Percentiles rank a stretch among this genome's conserved stretches.
Evolutionary conservation across 2,329 filamentous ascomycete genomes (phyloP).

Genomic region (Laburnicola sp.): DNA sequence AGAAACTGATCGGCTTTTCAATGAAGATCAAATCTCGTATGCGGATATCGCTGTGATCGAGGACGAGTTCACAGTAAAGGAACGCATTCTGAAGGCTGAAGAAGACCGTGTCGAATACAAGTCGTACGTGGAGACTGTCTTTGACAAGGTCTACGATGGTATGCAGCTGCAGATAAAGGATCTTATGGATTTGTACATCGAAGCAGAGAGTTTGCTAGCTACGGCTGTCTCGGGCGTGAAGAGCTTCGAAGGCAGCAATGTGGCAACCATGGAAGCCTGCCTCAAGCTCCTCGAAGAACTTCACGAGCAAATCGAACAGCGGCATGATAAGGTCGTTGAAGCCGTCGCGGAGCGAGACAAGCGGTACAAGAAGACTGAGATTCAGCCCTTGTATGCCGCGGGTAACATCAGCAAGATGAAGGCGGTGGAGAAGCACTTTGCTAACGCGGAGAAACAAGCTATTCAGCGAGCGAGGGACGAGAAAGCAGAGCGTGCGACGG

Average conservation of each 20-base stretch:
- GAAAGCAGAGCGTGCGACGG: slow-evolving; percentile 54
- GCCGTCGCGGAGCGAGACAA: slow-evolving; percentile 58
- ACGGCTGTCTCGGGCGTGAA: slow-evolving; percentile 29
- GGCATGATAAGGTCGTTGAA: slow-evolving; percentile 54
- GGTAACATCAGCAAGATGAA: slow-evolving; percentile 57
- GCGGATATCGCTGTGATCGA: slow-evolving; percentile 60
- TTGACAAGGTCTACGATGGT: slow-evolving; percentile 53
- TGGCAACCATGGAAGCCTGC: slow-evolving; percentile 24
- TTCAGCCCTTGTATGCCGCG: slow-evolving; percentile 55
- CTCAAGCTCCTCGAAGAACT: slow-evolving; percentile 47
- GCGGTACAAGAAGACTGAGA: slow-evolving; percentile 58
- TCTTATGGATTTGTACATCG: slow-evolving; percentile 53
- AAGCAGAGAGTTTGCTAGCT: slow-evolving; percentile 31
- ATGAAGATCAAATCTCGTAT: slow-evolving; percentile 61
- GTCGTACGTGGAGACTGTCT: slow-evolving; percentile 55
- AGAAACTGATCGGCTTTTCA: slow-evolving; percentile 59
- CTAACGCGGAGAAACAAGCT: slow-evolving; percentile 56
- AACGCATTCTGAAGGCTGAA: slow-evolving; percentile 55
- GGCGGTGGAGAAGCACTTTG: slow-evolving; percentile 49
- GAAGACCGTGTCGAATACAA: slow-evolving; percentile 58
- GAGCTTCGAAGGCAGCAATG: slow-evolving; percentile 20
- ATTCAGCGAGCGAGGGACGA: slow-evolving; percentile 54
- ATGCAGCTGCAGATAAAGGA: slow-evolving; percentile 55
- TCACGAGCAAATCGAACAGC: slow-evolving; percentile 53
- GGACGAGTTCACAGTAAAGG: slow-evolving; percentile 58